Evolutionary conservation across 2,329 filamentous ascomycete species (phyloP), one percentile per base, ranked within the genome.

Genomic region (Cercospora berteroae): DNA sequence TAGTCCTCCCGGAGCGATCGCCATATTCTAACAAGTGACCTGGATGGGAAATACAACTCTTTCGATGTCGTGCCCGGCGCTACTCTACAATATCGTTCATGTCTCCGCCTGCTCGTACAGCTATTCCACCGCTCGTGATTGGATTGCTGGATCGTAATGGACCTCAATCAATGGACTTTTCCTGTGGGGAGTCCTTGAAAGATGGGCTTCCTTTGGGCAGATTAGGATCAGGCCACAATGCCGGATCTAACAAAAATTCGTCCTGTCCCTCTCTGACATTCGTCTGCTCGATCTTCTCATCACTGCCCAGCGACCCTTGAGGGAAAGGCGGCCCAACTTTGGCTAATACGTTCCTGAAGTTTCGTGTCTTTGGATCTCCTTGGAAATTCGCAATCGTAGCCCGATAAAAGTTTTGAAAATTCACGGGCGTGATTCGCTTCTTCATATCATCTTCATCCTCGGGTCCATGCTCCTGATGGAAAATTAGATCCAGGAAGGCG

Each of bases 1-100:
- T 1, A 78, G 76, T 69, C 78, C 78, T 39, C 77, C 78, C 44
- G 79, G 79, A 68, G 75, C 76, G 9, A 67, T 79, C 25, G 78
- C 77, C 16, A 79, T 79, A 27, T 78, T 79, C 20, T 63, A 29
- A 56, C 7, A 36, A 42, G 18, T 18, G 29, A 25, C 13, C 12
- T 42, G 7, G 5, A 10, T 16, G 42, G 5, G 5, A 9, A 23
- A 18, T 58, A 12, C 29, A 58, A 8, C 33, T 18, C 13, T 2
- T 8, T 50, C 13, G 23, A 12, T 25, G 20, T 16, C 3, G 10
- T 20, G 6, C 59, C 29, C 3, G 39, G 42, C 8, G 9, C 39
- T 20, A 20, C 10, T 33, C 10, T 31, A 39, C 20, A 61, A 12
- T 27, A 8, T 2, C 42, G 23, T 48, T 6, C 42, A 27, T 50